Evolutionary conservation across 768 basidiomycete species (phyloP).

Genomic region (Sporobolomyces phaffii): DNA sequence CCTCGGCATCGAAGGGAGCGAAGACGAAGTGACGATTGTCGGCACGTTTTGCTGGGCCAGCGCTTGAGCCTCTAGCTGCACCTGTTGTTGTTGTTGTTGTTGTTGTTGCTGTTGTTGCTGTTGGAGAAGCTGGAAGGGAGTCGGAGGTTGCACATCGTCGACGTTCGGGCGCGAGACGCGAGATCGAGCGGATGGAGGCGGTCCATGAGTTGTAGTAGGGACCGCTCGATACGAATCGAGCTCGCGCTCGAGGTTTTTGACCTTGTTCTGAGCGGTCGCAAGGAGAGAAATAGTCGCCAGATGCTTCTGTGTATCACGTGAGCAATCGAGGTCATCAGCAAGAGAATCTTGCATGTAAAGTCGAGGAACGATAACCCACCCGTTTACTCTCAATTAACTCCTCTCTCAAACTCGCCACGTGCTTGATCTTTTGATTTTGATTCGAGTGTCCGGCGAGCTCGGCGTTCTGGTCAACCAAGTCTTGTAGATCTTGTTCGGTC

Average conservation of each 20-base stretch:
- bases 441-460: conserved; percentile 79
- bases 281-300: conserved; percentile 24
- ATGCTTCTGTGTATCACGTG: conserved; percentile 25
- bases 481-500: conserved; percentile 69
- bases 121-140: not conserved
- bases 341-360: too few species aligned
- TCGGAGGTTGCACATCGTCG: conserved; percentile 6
- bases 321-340: not conserved
- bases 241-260: conserved; percentile 29
- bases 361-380: too few species aligned
- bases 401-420: conserved; percentile 72
- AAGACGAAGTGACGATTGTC: not conserved
- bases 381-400: conserved; percentile 77
- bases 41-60: not conserved
- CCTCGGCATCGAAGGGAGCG: not conserved
- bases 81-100: too few species aligned
- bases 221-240: conserved; percentile 39
- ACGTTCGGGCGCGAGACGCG: conserved; percentile 29
- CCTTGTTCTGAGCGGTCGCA: conserved; percentile 19
- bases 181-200: conserved; percentile 7
- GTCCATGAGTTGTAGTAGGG: not conserved
- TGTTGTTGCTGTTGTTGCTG: not conserved
- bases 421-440: conserved; percentile 75
- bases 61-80: not conserved
- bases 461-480: conserved; percentile 74